Base-by-base conservation (phyloP, 495 filamentous ascomycete genomes). In the Talaromyces trachyspermus region DNA sequence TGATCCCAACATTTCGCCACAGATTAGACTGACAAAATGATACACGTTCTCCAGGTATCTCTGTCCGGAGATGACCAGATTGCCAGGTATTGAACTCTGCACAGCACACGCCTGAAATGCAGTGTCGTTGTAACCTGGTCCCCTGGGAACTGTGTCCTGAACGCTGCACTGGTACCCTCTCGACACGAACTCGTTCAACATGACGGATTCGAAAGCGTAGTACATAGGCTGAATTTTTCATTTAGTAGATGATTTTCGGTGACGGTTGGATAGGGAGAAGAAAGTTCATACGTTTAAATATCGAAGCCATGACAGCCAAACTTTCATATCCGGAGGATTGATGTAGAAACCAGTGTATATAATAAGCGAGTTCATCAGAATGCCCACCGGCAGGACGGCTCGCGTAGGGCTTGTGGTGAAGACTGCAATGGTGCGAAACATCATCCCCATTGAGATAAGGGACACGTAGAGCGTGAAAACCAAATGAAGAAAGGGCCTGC, bases 201-300 rank as follows among this genome's bases (percentile, higher is more conserved):
- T n/a, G n/a, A 36, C 71, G 74, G 1, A 55, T 42, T 4, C 77
- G 78, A 18, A 81, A 56, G 25, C 55, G 56, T 11, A 42, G 48
- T 8, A 57, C 42, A 20, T 56, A 64, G 0, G 64, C 43, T n/a
- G 52, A 87, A 92, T 0, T 73, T 48, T 9, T 74, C 66, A 43
- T 63, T 64, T 58, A 79, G 65, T 51, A 88, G 84, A 54, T 90
- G 84, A 38, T 75, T 75, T 20, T 71, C 66, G 59, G 74, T 68
- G 48, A 75, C 38, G 26, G 60, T 64, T 53, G 74, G 70, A 45
- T 74, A 75, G 8, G 70, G 70, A 46, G 74, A 75, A 12, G 56
- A 69, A 41, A 75, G 70, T 1, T 70, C 70, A 44, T 75, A n/a
- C n/a, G n/a, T n/a, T 61, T 43, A 74, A 56, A 26, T 72, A 75